Base-by-base conservation (phyloP, 2,329 filamentous ascomycete species). In the Epichloe sylvatica region DNA sequence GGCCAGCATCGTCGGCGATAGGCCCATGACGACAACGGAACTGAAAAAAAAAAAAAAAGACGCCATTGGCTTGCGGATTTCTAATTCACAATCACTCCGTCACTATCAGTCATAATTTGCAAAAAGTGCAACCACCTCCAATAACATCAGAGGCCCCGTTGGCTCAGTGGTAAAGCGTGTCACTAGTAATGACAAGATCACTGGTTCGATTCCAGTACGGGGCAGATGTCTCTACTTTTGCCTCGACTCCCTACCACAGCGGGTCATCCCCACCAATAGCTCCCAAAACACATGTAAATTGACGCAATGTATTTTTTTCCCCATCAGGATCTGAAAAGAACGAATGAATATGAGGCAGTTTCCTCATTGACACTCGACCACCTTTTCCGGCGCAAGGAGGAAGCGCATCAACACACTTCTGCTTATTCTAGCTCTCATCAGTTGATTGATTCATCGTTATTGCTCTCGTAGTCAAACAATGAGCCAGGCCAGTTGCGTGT, bases 181-280 rank as follows among this genome's bases (percentile, higher is more conserved):
- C 61, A 63, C 61, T 63, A 63, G 61, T 63, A 63, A 61, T 63
- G 61, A 62, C 55, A 62, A 63, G 61, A 60, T 62, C 61, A 59
- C 56, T 56, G 57, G 61, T 63, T 63, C 61, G 61, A 63, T 62
- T 62, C 60, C 55, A 56, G 56, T 59, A 63, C 55, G 59, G 55
- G 60, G 60, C 58, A 62, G n/a, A 17, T 37, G 33, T 39, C 21
- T 12, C 37, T 19, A 42, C 47, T 13, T n/a, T 47, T 25, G 25
- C 12, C 41, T 11, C 19, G 17, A 8, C 25, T 8, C 7, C 8
- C 25, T 0, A 8, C 25, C 25, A 25, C 2, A 25, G 25, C 7
- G 25, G 25, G 25, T 25, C 25, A 25, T 25, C 25, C 1, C 7
- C 7, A 25, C 2, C 8, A 1, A 8, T 30, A 30, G 7, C 2